phyloP scores from a whole-genome alignment of 1,139 yeast species.

The Geotrichum australiense region DNA sequence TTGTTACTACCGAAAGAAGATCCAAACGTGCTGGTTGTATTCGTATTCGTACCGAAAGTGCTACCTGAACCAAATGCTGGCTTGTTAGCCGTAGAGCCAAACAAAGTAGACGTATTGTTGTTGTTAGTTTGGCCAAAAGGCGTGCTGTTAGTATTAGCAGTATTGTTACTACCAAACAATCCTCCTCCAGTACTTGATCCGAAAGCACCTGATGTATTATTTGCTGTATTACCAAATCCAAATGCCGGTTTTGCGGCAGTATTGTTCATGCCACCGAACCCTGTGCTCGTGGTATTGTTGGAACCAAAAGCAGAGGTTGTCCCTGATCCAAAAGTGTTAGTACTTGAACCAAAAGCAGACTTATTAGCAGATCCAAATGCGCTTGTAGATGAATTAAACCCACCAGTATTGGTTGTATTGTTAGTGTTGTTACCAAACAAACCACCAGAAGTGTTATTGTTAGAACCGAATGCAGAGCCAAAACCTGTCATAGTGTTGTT shows the following conservation, averaged over 20 bases:
- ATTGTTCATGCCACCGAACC: neutral
- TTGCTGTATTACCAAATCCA: slow-evolving; percentile 12
- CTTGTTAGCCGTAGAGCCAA: slow-evolving; percentile 12
- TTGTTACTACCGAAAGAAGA: slow-evolving; percentile 15
- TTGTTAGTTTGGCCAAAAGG: slow-evolving; percentile 17
- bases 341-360: slow-evolving; percentile 5
- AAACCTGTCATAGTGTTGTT: slow-evolving; percentile 17
- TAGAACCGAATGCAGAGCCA: slow-evolving; percentile 19
- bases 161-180: slow-evolving; percentile 26
- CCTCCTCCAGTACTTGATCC: slow-evolving; percentile 22
- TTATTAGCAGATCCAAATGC: slow-evolving; percentile 14
- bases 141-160: slow-evolving; percentile 9
- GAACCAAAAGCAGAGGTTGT: slow-evolving; percentile 19
- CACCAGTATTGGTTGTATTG: slow-evolving; percentile 17
- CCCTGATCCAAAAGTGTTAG: slow-evolving; percentile 9
- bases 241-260: slow-evolving; percentile 15
- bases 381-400: slow-evolving; percentile 21
- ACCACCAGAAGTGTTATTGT: slow-evolving; percentile 23
- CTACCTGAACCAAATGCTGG: slow-evolving; percentile 18
- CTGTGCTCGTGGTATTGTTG: slow-evolving; percentile 25
- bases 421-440: slow-evolving; percentile 11
- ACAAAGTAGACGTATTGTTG: slow-evolving; percentile 19
- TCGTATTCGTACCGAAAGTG: slow-evolving; percentile 7
- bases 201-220: too few relatives aligned
- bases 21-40: slow-evolving; percentile 6